Conservation (phyloP, 1,284 basidiomycete genomes). For the Lentinula novae-zelandiae region DNA sequence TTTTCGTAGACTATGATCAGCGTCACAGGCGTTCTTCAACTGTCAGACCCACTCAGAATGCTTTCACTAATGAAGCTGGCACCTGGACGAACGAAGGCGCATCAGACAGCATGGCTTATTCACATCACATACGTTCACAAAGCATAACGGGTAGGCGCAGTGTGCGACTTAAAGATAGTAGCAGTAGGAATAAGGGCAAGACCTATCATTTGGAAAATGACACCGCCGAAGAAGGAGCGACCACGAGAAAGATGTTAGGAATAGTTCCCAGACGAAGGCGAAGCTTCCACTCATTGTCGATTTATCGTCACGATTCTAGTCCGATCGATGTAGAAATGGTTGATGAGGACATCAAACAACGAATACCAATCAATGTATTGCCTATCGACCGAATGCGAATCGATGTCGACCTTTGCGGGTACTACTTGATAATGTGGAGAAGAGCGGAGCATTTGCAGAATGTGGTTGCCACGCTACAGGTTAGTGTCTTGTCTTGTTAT, state of each 20-base stretch:
- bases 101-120: neutral
- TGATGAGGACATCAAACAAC: neutral
- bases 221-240: neutral
- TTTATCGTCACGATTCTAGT: neutral
- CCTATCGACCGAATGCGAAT: slow-evolving; percentile 63
- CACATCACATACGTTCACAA: neutral
- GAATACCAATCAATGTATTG: slow-evolving; percentile 37
- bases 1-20: neutral
- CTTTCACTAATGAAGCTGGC: neutral
- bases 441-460: slow-evolving; percentile 54
- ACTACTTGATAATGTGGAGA: slow-evolving; percentile 62
- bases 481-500: slow-evolving; percentile 15
- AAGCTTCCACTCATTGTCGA: slow-evolving; percentile 7
- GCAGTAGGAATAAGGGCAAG: neutral
- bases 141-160: neutral
- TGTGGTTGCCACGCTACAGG: slow-evolving; percentile 42
- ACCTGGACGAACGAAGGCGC: neutral
- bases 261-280: slow-evolving; percentile 5
- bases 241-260: neutral
- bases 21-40: neutral
- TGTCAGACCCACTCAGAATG: neutral
- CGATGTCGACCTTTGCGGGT: slow-evolving; percentile 74
- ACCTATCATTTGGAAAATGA: neutral
- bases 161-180: neutral
- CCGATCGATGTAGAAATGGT: neutral